Conservation (phyloP, 352 stramenopile species). For the Pythium phragmiticola region DNA sequence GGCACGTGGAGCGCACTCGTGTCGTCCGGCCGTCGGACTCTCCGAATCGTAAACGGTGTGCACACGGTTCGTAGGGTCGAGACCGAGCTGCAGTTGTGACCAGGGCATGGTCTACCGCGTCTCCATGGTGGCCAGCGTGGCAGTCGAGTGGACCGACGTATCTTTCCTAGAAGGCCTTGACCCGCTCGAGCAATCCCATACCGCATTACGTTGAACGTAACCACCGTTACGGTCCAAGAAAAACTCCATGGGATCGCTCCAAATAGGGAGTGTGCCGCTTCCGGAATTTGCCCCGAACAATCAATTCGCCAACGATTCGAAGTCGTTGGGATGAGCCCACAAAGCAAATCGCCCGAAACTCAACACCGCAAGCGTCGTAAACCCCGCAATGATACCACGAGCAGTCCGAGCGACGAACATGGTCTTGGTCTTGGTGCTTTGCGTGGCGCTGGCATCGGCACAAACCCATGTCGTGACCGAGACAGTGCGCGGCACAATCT, state of each 20-base stretch:
- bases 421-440: background rate
- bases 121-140: too few relatives aligned
- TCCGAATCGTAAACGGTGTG: too few relatives aligned
- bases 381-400: background rate
- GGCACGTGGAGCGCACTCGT: too few relatives aligned
- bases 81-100: too few relatives aligned
- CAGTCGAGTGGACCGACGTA: too few relatives aligned
- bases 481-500: constrained; percentile 55
- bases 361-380: background rate
- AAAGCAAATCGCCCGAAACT: background rate
- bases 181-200: too few relatives aligned
- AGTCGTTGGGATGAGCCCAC: background rate
- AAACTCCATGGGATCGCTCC: background rate
- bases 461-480: constrained; percentile 27
- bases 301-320: background rate
- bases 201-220: too few relatives aligned
- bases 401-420: background rate
- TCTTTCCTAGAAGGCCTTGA: too few relatives aligned
- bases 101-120: too few relatives aligned
- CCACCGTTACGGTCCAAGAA: too few relatives aligned
- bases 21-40: too few relatives aligned
- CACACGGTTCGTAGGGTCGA: too few relatives aligned
- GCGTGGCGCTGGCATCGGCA: constrained; percentile 2
- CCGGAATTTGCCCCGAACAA: constrained; percentile 13
- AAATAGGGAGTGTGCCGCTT: constrained; percentile 1